Evolutionary conservation across 176 grass and related monocot species (phyloP), one percentile per base, ranked within the genome.

Genomic region (Musa acuminata): DNA sequence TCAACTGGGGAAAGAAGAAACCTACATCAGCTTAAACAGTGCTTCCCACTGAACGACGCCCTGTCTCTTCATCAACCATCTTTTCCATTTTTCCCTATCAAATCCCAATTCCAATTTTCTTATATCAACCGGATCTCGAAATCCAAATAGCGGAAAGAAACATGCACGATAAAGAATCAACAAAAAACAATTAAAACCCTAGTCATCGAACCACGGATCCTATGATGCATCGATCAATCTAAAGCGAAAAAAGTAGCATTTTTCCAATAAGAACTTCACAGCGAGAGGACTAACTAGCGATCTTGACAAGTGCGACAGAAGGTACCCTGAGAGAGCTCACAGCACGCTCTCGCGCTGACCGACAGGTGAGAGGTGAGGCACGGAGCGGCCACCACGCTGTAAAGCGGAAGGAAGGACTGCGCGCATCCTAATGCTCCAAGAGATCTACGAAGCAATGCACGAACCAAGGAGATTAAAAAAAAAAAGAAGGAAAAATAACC

Each of bases 261-360:
- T 70, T 70, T 19, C 20, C 19, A 50, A 12, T 16, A 70, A 51
- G 9, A 50, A 70, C 25, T 65, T 13, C 23, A 20, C 27, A 52
- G 57, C 35, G 35, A 43, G 35, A 43, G 35, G 35, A 43, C 35
- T 43, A 43, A 43, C 68, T 64, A 80, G 68, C 67, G 78, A 80
- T 80, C 78, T 62, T 72, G 55, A 72, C 78, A 72, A 72, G 68
- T 80, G 88, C 90, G 88, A 84, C 84, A 82, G 80, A 93, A 93
- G 84, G 90, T 95, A 93, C 95, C 95, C 95, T 98, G 90, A 76
- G 88, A 93, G 80, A 98, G 88, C 82, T 93, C 90, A 74, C 84
- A 91, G 86, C 88, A 98, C 67, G 88, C 88, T 77, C 88, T 85
- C 86, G 80, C 80, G 85, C 72, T 86, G 52, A 62, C 86, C 49